A percentile compares a stretch with the other conserved stretches of the same genome.
phyloP scores from a whole-genome alignment of 306 rosid genomes.

The Pueraria montana region DNA sequence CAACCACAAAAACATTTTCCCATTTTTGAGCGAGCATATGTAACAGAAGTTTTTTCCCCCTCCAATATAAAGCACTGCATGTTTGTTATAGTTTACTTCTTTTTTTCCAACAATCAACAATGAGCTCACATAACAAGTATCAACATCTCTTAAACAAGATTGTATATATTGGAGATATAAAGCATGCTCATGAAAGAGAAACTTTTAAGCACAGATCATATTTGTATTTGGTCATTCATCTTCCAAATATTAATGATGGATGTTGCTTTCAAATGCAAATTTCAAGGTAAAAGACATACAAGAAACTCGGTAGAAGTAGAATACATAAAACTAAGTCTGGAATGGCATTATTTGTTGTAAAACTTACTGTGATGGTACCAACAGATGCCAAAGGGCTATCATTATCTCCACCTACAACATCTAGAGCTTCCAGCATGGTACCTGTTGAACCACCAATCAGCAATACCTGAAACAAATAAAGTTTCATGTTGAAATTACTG shows the following conservation, averaged over 20 bases:
- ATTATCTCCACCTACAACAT: constrained; percentile 91
- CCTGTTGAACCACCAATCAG: constrained; percentile 99
- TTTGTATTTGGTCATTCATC: constrained; percentile 33
- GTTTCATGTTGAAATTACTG: constrained; percentile 21
- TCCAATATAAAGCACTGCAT: too few relatives aligned
- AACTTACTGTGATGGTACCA: constrained; percentile 68
- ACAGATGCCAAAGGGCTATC: constrained; percentile 67
- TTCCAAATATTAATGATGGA: constrained; percentile 29
- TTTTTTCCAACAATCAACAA: constrained; percentile 19
- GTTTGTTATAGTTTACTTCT: constrained; percentile 1
- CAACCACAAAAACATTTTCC: constrained; percentile 14
- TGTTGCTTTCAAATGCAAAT: constrained; percentile 17
- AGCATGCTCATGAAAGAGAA: constrained; percentile 11
- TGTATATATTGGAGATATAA: constrained; percentile 4
- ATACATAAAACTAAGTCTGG: constrained; percentile 8
- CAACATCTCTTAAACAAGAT: constrained; percentile 39
- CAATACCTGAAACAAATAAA: constrained; percentile 73
- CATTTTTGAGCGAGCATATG: constrained; percentile 6
- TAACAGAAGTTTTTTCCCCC: too few relatives aligned
- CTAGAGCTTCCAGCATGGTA: constrained; percentile 92
- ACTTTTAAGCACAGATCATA: constrained; percentile 6
- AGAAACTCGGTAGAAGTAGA: constrained; percentile 1
- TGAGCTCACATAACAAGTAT: constrained; percentile 33
- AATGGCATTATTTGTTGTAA: constrained; percentile 40
- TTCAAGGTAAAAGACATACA: constrained; percentile 18